Base-by-base conservation (phyloP, 257 asterid genomes). In the Prunella vulgaris region DNA sequence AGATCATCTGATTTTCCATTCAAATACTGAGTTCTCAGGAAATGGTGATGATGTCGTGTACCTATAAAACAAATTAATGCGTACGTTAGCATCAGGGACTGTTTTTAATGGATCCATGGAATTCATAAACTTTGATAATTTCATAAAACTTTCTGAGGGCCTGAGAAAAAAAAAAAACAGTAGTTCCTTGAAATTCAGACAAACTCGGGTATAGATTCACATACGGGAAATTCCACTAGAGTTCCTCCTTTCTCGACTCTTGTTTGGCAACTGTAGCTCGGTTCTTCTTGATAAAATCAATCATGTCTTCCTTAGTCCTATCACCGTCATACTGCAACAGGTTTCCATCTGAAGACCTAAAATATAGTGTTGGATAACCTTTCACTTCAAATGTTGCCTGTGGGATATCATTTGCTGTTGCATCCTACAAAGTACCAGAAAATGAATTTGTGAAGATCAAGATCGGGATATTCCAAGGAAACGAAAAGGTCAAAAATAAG, bases 281-380 rank as follows among this genome's bases (percentile, higher is more conserved):
- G 77, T 85, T 85, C 85, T 92, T 79, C 79, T 83, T 78, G 65
- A 92, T 88, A 80, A 82, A 92, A 53, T 80, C 84, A 61, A 90
- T 79, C 1, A 92, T 80, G 66, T 62, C 96, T 60, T 82, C 87
- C 84, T 92, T 92, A 18, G 87, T 81, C 76, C 95, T 84, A 28
- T 80, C 87, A 17, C 97, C 98, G 12, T 81, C 85, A 57, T 92
- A 86, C 57, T 10, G 80, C 83, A 76, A 18, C 63, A 86, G 20
- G 56, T 81, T 79, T 75, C 98, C 98, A 46, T 82, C 75, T 60
- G 93, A 81, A 20, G 95, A 80, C 71, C 82, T 85, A 84, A 92
- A 92, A 77, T 84, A 92, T 76, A 92, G 58, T 18, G 96, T 85
- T 13, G 98, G 97, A 64, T 86, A 92, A 69, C 98, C 97, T 85